A percentile compares a stretch with the other conserved stretches of the same genome.
These are phyloP conservation scores for Colletotrichum sublineola DNA, from an alignment of 2,329 filamentous ascomycete genomes.

Conservation along the genomic window DNA sequence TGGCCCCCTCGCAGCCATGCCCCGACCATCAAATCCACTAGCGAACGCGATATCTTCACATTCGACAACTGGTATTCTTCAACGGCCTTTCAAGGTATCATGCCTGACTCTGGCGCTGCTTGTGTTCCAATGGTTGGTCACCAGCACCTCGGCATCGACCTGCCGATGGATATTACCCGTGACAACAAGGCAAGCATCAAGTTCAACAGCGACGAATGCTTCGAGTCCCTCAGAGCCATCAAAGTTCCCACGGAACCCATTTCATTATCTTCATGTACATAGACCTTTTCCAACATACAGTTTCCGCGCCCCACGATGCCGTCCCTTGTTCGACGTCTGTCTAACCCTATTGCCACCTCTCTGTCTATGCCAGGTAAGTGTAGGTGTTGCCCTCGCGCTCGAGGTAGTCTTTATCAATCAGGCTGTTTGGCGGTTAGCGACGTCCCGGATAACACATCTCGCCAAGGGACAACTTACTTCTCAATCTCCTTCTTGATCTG, in stretches of 20 bases:
- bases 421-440: slow-evolving; percentile 60
- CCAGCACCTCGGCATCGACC: too few species aligned
- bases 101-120: too few species aligned
- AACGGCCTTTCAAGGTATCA: too few species aligned
- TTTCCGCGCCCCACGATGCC: neutral
- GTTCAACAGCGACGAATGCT: too few species aligned
- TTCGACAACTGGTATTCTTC: too few species aligned
- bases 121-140: too few species aligned
- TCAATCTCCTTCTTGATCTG: slow-evolving; percentile 99
- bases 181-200: too few species aligned
- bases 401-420: slow-evolving; percentile 95
- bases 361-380: slow-evolving; percentile 74
- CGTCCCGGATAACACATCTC: neutral
- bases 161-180: too few species aligned
- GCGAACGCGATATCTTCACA: too few species aligned
- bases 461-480: slow-evolving; percentile 69
- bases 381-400: slow-evolving; percentile 82
- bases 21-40: too few species aligned
- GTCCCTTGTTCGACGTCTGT: neutral
- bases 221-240: too few species aligned
- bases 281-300: neutral
- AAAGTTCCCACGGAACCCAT: neutral
- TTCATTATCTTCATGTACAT: slow-evolving; percentile 7
- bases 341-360: neutral
- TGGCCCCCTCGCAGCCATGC: too few species aligned